A percentile compares a stretch with the other conserved stretches of the same genome.
phyloP scores from a whole-genome alignment of 441 rosid species.

The Populus hybrid region DNA sequence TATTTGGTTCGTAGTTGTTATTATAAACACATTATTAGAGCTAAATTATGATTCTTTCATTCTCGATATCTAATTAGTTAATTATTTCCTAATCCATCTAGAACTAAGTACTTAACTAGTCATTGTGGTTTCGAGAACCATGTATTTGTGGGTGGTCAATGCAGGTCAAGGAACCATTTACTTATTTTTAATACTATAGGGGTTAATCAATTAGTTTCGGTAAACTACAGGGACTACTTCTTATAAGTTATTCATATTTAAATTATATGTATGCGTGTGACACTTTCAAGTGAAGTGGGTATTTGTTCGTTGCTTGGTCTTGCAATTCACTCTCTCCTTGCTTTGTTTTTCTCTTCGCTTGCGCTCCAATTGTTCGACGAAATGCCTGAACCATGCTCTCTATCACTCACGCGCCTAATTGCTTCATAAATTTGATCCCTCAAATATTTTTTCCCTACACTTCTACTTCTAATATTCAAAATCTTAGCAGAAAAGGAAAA shows the following conservation, averaged over 20 bases:
- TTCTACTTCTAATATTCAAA: conserved; percentile 17
- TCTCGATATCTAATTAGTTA: too few species aligned
- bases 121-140: too few species aligned
- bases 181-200: neutral
- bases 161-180: neutral
- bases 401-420: conserved; percentile 27
- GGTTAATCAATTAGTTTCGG: neutral
- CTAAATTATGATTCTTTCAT: too few species aligned
- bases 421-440: conserved; percentile 31
- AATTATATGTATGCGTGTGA: neutral
- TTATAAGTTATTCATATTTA: neutral
- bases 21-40: too few species aligned
- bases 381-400: conserved; percentile 87
- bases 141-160: neutral
- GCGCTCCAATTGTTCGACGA: conserved; percentile 54
- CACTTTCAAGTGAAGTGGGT: neutral
- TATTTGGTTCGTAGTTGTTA: too few species aligned
- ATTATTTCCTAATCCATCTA: too few species aligned
- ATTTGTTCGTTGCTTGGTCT: neutral
- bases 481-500: neutral
- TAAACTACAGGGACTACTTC: too few species aligned
- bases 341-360: neutral
- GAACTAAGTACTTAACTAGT: too few species aligned
- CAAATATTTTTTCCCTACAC: neutral
- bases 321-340: neutral